These are phyloP conservation scores for Pelargonium citronellum DNA, from an alignment of 441 rosid species.

Conservation along the genomic window DNA sequence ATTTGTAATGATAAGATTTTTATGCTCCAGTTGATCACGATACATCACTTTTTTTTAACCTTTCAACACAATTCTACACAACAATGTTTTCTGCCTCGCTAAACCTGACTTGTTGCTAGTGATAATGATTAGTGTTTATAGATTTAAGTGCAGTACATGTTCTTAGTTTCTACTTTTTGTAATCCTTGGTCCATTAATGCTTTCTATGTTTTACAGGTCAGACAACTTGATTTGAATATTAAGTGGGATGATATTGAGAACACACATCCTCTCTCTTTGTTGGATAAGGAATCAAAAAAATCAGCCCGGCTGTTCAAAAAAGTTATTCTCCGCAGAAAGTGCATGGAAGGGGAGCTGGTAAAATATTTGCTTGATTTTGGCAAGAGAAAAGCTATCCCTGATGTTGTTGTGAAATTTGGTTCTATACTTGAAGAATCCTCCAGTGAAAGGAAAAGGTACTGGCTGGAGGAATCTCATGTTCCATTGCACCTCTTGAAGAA, in stretches of 20 bases:
- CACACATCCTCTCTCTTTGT: constrained; percentile 41
- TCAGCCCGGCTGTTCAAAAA: constrained; percentile 79
- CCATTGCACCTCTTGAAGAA: constrained; percentile 89
- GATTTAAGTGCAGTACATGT: constrained; percentile 1
- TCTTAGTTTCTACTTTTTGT: neutral
- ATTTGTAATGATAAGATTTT: neutral
- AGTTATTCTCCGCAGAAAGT: constrained; percentile 72
- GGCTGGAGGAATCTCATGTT: constrained; percentile 68
- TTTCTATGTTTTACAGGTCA: constrained; percentile 50
- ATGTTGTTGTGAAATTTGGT: constrained; percentile 62
- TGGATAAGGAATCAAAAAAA: constrained; percentile 71
- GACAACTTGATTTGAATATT: constrained; percentile 69
- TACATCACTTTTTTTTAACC: neutral
- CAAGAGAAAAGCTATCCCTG: constrained; percentile 80
- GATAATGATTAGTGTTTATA: neutral
- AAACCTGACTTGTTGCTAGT: neutral
- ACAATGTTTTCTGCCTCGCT: neutral
- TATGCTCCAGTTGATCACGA: neutral
- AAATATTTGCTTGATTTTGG: constrained; percentile 98
- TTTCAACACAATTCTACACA: neutral
- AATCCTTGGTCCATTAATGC: neutral
- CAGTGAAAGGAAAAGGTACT: constrained; percentile 80
- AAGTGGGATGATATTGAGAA: constrained; percentile 89
- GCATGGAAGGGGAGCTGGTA: constrained; percentile 44
- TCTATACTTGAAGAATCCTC: constrained; percentile 69